Percentiles rank a stretch among this genome's conserved stretches.
phyloP scores from a whole-genome alignment of 306 rosid species.

The Heteromeles arbutifolia region DNA sequence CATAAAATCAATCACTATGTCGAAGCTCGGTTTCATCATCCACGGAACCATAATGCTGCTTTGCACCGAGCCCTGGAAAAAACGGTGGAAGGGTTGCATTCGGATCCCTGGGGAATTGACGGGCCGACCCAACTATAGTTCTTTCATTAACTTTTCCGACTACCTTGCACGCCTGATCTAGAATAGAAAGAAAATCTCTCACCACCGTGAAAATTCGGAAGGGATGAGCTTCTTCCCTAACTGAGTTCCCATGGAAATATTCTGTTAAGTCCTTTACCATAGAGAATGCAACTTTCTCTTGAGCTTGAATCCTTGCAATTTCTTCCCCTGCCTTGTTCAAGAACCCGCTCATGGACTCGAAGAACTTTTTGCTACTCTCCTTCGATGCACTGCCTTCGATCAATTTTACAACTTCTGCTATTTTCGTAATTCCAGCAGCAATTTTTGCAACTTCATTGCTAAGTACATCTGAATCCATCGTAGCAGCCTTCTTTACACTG shows the following conservation, averaged over 20 bases:
- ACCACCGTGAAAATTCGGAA: conserved; percentile 71
- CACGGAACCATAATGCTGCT: conserved; percentile 38
- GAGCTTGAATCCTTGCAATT: conserved; percentile 48
- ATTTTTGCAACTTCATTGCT: conserved; percentile 63
- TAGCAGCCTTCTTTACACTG: conserved; percentile 78
- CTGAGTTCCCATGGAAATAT: conserved; percentile 81
- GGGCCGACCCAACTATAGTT: conserved; percentile 51
- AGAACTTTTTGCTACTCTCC: conserved; percentile 47
- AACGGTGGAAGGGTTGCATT: conserved; percentile 27
- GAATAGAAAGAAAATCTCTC: conserved; percentile 67
- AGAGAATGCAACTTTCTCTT: conserved; percentile 46
- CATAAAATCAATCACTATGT: conserved; percentile 14
- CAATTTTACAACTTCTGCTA: conserved; percentile 45
- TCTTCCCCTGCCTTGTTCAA: conserved; percentile 59
- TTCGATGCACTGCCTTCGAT: conserved; percentile 46
- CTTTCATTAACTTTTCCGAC: conserved; percentile 77
- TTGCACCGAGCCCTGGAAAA: conserved; percentile 45
- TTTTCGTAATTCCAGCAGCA: conserved; percentile 51
- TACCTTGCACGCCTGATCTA: conserved; percentile 78
- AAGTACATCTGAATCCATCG: conserved; percentile 73
- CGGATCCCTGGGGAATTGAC: conserved; percentile 35
- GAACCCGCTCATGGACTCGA: conserved; percentile 56
- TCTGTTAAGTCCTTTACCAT: conserved; percentile 72
- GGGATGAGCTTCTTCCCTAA: conserved; percentile 87
- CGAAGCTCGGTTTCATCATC: conserved; percentile 40